Evolutionary conservation across 1,284 basidiomycete species (phyloP).

Genomic region (Ustilago vetiveriae): DNA sequence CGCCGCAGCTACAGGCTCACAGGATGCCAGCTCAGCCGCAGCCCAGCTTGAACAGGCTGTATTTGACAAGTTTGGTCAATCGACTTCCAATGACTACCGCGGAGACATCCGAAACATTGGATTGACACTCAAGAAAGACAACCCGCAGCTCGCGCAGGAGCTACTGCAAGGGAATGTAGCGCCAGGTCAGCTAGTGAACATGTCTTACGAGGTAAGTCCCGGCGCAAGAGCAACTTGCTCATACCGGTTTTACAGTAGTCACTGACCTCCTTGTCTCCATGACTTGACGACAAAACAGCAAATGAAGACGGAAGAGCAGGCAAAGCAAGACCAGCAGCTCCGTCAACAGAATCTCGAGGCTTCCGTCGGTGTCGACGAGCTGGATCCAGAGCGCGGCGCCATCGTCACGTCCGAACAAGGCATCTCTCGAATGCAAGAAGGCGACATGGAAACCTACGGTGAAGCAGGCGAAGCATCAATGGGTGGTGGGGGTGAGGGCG

Average conservation of each 20-base stretch:
- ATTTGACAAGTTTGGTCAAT: conserved; percentile 23
- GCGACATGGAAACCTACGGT: conserved; percentile 32
- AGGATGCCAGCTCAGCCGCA: conserved; percentile 18
- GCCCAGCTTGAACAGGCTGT: conserved; percentile 36
- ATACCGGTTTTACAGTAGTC: neutral
- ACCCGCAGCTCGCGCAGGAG: conserved; percentile 31
- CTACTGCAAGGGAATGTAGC: conserved; percentile 10
- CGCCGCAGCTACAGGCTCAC: conserved; percentile 15
- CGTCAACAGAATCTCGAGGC: conserved; percentile 35
- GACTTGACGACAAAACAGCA: conserved; percentile 11
- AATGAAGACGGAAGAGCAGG: conserved; percentile 38
- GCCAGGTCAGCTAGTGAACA: conserved; percentile 20
- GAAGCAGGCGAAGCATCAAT: conserved; percentile 29
- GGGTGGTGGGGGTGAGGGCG: conserved; percentile 36
- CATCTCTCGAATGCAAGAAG: conserved; percentile 28
- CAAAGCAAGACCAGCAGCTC: conserved; percentile 22
- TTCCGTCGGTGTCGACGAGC: conserved; percentile 34
- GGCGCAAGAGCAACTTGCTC: neutral
- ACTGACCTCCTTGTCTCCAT: neutral
- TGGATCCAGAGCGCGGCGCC: conserved; percentile 22
- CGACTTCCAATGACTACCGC: conserved; percentile 43
- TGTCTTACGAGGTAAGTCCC: conserved; percentile 31
- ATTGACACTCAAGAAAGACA: conserved; percentile 45
- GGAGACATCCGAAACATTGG: conserved; percentile 33
- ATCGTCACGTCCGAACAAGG: conserved; percentile 19